phyloP scores from a whole-genome alignment of 345 rosid genomes.

The Lepidium didymum region DNA sequence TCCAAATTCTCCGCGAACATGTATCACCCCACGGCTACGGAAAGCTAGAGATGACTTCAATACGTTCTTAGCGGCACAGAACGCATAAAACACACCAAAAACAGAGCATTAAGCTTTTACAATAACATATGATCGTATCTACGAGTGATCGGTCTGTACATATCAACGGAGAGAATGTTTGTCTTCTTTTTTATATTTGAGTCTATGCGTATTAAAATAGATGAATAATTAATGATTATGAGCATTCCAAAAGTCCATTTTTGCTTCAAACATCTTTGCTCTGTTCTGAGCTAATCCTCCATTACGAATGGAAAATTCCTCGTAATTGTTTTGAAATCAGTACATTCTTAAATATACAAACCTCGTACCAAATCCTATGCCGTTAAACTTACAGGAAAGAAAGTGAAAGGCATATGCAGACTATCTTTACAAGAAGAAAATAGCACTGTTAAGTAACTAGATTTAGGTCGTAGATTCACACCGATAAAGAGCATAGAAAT shows the following conservation, averaged over 20 bases:
- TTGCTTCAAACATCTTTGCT: neutral
- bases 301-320: neutral
- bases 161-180: neutral
- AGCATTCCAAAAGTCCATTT: neutral
- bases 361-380: constrained; percentile 13
- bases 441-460: constrained; percentile 6
- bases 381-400: neutral
- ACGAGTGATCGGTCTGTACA: constrained; percentile 7
- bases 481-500: neutral
- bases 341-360: neutral
- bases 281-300: neutral
- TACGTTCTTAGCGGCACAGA: constrained; percentile 63
- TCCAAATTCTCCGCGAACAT: constrained; percentile 48
- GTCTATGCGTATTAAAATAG: neutral
- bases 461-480: neutral
- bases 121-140: neutral
- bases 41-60: constrained; percentile 51
- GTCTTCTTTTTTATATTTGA: neutral
- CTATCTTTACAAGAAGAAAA: constrained; percentile 9
- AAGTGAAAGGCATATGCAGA: constrained; percentile 8
- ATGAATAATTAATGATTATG: neutral
- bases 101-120: neutral
- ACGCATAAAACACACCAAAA: constrained; percentile 31
- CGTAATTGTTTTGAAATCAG: neutral
- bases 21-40: constrained; percentile 56